Percentiles rank a stretch among this genome's conserved stretches.
These are phyloP conservation scores for Asterophora parasitica DNA, from an alignment of 768 basidiomycete genomes.

Conservation along the genomic window DNA sequence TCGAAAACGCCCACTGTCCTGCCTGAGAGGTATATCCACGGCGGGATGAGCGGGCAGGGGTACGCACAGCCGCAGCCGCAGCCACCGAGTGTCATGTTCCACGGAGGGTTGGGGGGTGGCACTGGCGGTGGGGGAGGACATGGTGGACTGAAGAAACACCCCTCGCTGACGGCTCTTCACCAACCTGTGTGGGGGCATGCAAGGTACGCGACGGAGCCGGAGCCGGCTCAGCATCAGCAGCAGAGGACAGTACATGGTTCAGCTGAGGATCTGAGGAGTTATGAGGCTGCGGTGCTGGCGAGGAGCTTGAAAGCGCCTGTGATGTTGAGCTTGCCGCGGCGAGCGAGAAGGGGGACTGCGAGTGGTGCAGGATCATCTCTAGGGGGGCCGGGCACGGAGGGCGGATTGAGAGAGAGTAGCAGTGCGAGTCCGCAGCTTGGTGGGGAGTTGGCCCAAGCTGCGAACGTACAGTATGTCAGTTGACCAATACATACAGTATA, in stretches of 20 bases:
- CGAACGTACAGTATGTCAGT: too few species aligned
- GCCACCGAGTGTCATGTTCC: too few species aligned
- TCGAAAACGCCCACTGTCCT: constrained; percentile 56
- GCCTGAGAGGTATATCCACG: constrained; percentile 16
- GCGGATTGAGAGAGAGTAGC: neutral
- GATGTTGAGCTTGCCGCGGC: constrained; percentile 49
- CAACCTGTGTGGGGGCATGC: neutral
- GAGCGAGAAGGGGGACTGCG: neutral
- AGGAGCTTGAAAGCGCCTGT: neutral
- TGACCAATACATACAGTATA: too few species aligned
- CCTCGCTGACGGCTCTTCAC: neutral
- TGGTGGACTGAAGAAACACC: neutral
- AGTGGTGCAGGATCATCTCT: neutral
- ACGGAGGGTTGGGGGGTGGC: too few species aligned
- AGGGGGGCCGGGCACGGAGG: neutral
- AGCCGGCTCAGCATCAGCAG: neutral
- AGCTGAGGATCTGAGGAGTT: constrained; percentile 62
- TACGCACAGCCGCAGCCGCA: constrained; percentile 2
- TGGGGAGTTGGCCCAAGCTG: too few species aligned
- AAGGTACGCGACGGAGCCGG: neutral
- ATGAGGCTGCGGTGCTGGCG: constrained; percentile 73
- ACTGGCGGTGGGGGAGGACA: neutral
- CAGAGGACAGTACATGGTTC: constrained; percentile 24
- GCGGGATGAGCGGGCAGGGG: too few species aligned
- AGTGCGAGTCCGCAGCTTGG: too few species aligned